A percentile compares a stretch with the other conserved stretches of the same genome.
Evolutionary conservation across 306 rosid genomes (phyloP).

Genomic region (Castanopsis chinensis): DNA sequence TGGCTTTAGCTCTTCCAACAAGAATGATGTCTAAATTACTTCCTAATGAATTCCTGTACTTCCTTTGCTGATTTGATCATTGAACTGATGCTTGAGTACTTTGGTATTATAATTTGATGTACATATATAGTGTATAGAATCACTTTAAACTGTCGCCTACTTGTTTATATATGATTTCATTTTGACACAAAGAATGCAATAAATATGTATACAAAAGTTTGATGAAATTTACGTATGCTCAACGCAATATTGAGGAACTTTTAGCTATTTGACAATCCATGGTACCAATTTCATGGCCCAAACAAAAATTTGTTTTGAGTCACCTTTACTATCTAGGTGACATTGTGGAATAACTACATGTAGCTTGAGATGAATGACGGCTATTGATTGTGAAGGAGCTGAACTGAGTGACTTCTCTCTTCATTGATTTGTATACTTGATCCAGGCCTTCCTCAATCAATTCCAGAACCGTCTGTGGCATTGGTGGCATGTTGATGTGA

Average conservation of each 20-base stretch:
- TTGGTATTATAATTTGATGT: too few species aligned
- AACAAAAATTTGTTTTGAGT: neutral
- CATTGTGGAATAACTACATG: slow-evolving; percentile 83
- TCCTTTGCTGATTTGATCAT: too few species aligned
- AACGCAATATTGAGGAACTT: neutral
- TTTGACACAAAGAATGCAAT: neutral
- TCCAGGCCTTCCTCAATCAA: slow-evolving; percentile 84
- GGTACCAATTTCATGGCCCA: neutral
- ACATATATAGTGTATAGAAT: too few species aligned
- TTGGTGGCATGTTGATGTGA: slow-evolving; percentile 67
- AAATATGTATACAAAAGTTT: neutral
- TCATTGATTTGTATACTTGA: slow-evolving; percentile 82
- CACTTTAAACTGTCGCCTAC: too few species aligned
- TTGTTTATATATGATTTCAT: too few species aligned
- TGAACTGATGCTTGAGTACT: too few species aligned
- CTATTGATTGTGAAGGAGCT: slow-evolving; percentile 80
- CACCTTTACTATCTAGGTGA: slow-evolving; percentile 70
- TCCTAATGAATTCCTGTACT: too few species aligned
- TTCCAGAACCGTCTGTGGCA: slow-evolving; percentile 89
- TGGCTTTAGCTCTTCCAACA: slow-evolving; percentile 25
- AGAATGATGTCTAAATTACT: slow-evolving; percentile 12
- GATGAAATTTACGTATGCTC: neutral
- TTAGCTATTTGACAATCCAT: neutral
- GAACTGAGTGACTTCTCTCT: slow-evolving; percentile 65
- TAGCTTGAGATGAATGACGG: slow-evolving; percentile 79